These are phyloP conservation scores for Tolypocladium inflatum DNA, from an alignment of 2,329 filamentous ascomycete species.

Conservation along the genomic window DNA sequence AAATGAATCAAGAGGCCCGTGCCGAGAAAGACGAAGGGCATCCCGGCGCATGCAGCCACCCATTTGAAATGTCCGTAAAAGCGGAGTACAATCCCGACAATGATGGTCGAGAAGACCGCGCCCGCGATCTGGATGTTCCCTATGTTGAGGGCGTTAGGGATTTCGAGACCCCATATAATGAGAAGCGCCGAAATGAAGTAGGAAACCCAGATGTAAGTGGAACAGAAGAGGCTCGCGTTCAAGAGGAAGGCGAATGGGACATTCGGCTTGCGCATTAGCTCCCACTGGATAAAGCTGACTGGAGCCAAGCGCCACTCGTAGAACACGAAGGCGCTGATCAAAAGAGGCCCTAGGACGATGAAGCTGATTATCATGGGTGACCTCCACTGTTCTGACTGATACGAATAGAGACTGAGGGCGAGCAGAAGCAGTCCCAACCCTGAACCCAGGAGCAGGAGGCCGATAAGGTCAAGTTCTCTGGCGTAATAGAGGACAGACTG, in stretches of 20 bases:
- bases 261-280: background rate
- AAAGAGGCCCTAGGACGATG: background rate
- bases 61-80: background rate
- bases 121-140: background rate
- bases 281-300: background rate
- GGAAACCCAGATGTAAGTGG: background rate
- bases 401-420: background rate
- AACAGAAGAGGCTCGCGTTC: background rate
- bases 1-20: background rate
- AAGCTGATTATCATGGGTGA: background rate
- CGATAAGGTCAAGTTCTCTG: background rate
- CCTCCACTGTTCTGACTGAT: background rate
- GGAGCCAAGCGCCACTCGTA: background rate
- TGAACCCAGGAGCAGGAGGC: background rate
- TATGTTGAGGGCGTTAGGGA: background rate
- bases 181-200: background rate
- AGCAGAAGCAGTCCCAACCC: background rate
- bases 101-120: background rate
- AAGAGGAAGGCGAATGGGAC: background rate
- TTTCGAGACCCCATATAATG: background rate
- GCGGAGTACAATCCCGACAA: background rate
- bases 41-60: background rate
- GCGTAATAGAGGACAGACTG: background rate
- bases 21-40: background rate
- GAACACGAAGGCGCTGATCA: background rate